A percentile compares a stretch with the other conserved stretches of the same genome.
These are phyloP conservation scores for Helianthus tuberosus DNA, from an alignment of 129 eudicot genomes.

Conservation along the genomic window DNA sequence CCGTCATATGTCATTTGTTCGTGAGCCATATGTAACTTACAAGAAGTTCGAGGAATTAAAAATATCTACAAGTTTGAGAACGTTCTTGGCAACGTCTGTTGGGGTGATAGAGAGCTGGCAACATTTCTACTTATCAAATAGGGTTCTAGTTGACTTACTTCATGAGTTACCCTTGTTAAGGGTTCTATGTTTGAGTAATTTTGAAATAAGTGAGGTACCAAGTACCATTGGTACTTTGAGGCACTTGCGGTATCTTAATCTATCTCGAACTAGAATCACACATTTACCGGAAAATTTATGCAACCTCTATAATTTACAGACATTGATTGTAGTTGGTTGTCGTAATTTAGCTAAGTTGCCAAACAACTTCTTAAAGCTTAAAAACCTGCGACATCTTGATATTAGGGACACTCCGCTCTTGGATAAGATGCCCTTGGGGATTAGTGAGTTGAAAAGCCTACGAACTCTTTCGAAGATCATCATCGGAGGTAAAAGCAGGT, in stretches of 20 bases:
- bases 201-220: neutral
- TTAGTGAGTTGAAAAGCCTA: no score
- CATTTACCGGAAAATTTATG: neutral
- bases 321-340: neutral
- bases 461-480: no score
- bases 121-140: neutral
- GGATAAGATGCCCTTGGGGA: no score
- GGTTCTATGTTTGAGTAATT: neutral
- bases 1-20: slow-evolving; percentile 7
- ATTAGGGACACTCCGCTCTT: no score
- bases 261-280: neutral
- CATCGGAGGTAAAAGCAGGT: no score
- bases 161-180: slow-evolving; percentile 2
- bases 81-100: neutral
- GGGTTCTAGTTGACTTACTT: neutral
- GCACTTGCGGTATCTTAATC: neutral
- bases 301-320: neutral
- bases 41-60: neutral
- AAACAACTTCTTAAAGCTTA: neutral
- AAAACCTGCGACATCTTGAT: neutral
- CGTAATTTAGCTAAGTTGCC: neutral
- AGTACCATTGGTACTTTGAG: neutral
- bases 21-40: neutral
- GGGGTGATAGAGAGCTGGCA: neutral
- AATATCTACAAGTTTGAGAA: neutral